These are phyloP conservation scores for Magnolia changhungtana DNA, from an alignment of 164 flowering plant genomes.

Conservation along the genomic window DNA sequence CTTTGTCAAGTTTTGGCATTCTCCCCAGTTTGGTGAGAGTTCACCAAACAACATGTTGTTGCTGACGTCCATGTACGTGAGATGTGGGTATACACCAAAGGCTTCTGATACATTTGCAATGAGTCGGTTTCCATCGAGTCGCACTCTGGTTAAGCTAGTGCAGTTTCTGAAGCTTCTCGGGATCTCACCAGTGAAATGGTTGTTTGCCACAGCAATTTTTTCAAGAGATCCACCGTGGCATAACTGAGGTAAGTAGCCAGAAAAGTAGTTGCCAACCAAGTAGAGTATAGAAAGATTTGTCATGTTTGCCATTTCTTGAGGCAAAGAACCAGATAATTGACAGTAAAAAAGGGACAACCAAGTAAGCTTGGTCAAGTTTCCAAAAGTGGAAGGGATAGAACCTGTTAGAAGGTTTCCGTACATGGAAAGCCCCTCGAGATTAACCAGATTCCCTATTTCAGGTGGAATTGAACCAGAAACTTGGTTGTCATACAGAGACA, in stretches of 20 bases:
- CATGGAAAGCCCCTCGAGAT: too few relatives aligned
- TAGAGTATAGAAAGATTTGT: slow-evolving; percentile 5
- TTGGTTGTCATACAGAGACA: too few relatives aligned
- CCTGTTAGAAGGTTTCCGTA: too few relatives aligned
- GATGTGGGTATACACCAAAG: slow-evolving; percentile 35
- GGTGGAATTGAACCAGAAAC: too few relatives aligned
- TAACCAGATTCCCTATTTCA: too few relatives aligned
- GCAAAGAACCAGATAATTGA: neutral
- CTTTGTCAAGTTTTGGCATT: slow-evolving; percentile 23
- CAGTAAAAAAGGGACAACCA: neutral
- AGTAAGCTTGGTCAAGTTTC: neutral
- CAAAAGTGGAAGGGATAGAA: neutral
- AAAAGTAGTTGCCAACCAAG: slow-evolving; percentile 55
- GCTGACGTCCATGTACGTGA: slow-evolving; percentile 25
- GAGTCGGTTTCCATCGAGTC: slow-evolving; percentile 48
- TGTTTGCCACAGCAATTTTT: slow-evolving; percentile 36
- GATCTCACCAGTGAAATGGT: slow-evolving; percentile 49
- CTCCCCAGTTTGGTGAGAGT: slow-evolving; percentile 33
- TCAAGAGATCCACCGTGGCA: slow-evolving; percentile 42
- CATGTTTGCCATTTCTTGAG: neutral
- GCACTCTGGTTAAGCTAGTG: slow-evolving; percentile 25
- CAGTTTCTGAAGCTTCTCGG: slow-evolving; percentile 24
- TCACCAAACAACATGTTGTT: slow-evolving; percentile 33
- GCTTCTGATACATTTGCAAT: slow-evolving; percentile 32
- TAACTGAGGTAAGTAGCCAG: slow-evolving; percentile 54